phyloP scores from a whole-genome alignment of 306 rosid species.

The Sicyos edulis region DNA sequence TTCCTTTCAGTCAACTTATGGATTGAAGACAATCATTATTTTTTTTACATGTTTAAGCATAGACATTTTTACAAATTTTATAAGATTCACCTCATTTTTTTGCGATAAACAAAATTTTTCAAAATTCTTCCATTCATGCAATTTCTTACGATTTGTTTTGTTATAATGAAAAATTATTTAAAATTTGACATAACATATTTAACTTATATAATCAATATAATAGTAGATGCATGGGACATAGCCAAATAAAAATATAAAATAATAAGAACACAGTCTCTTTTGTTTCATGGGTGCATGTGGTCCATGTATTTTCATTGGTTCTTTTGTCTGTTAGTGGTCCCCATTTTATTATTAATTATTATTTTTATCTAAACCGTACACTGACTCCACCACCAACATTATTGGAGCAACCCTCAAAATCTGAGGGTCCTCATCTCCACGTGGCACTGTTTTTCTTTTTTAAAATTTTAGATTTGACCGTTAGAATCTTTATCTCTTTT shows the following conservation, averaged over 20 bases:
- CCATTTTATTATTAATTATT: neutral
- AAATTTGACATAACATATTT: too few species aligned
- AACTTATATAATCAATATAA: too few species aligned
- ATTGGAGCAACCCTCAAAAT: constrained; percentile 18
- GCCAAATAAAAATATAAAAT: neutral
- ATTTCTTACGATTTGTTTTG: too few species aligned
- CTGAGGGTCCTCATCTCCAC: constrained; percentile 12
- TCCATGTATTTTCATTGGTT: neutral
- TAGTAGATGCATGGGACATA: neutral
- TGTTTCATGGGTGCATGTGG: constrained; percentile 10
- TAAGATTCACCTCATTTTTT: too few species aligned
- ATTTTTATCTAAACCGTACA: neutral
- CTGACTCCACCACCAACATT: constrained; percentile 18
- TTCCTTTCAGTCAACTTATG: too few species aligned
- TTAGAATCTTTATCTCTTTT: neutral
- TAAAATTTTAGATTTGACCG: constrained; percentile 5
- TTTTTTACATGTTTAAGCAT: too few species aligned
- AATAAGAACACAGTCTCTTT: neutral
- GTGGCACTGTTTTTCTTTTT: constrained; percentile 4
- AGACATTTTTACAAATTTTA: too few species aligned
- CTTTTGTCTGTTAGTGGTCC: constrained; percentile 8
- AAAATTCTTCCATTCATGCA: too few species aligned
- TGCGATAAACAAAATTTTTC: too few species aligned
- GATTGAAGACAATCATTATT: too few species aligned
- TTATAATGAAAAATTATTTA: too few species aligned